These are phyloP conservation scores for Hyaloscypha hepaticicola DNA, from an alignment of 495 filamentous ascomycete species.

Conservation along the genomic window DNA sequence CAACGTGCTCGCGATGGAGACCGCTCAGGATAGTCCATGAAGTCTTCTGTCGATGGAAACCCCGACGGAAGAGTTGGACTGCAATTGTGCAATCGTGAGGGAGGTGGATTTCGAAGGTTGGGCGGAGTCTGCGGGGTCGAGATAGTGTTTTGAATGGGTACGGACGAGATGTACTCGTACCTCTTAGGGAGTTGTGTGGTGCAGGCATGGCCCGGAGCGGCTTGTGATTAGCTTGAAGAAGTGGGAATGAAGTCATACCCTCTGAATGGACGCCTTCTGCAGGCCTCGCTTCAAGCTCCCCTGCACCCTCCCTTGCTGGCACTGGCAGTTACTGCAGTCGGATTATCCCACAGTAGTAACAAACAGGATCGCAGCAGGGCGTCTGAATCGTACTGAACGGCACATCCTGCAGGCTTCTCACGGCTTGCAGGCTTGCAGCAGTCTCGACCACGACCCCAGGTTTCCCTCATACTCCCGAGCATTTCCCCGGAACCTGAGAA, in stretches of 20 bases:
- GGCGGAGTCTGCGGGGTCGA: slow-evolving; percentile 23
- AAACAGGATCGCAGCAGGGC: too few relatives aligned
- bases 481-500: not conserved
- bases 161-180: not conserved
- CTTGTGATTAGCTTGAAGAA: not conserved
- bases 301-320: not conserved
- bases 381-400: too few relatives aligned
- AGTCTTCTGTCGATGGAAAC: slow-evolving; percentile 19
- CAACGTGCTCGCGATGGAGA: slow-evolving; percentile 59
- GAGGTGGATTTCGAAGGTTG: slow-evolving; percentile 2
- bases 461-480: not conserved
- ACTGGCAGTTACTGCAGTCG: too few relatives aligned
- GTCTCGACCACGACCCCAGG: not conserved
- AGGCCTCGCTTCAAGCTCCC: not conserved
- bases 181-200: not conserved
- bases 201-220: not conserved
- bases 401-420: not conserved
- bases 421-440: not conserved
- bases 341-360: not conserved
- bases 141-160: slow-evolving; percentile 8
- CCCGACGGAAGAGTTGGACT: slow-evolving; percentile 17
- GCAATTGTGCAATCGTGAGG: slow-evolving; percentile 6
- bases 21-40: slow-evolving; percentile 58
- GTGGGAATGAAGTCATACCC: slow-evolving; percentile 1
- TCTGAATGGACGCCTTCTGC: not conserved